Conservation (phyloP, 257 asterid species). For the Plantago ovata region DNA sequence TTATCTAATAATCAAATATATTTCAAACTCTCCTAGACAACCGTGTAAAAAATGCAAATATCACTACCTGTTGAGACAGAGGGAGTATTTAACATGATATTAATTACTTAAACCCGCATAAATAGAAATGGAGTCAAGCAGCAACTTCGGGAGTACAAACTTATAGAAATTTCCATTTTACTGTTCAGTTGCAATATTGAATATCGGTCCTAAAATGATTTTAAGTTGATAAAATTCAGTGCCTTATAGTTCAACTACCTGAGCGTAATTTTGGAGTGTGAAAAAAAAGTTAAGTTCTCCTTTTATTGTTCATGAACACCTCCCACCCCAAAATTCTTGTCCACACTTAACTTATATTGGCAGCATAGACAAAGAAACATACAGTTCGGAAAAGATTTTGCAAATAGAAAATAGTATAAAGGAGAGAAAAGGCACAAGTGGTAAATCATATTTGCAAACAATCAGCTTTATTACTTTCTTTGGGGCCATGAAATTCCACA, state of each 20-base stretch:
- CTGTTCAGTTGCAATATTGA: too few relatives aligned
- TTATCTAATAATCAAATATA: too few relatives aligned
- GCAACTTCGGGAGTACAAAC: too few relatives aligned
- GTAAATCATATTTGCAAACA: conserved; percentile 3
- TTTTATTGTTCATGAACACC: neutral
- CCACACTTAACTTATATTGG: neutral
- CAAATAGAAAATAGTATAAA: neutral
- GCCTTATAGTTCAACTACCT: neutral
- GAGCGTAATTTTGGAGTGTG: neutral
- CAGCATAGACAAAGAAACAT: conserved; percentile 1
- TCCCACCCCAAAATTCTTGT: neutral
- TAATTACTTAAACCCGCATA: neutral
- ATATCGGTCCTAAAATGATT: neutral
- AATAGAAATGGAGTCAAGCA: too few relatives aligned
- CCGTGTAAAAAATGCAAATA: too few relatives aligned
- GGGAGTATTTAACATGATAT: too few relatives aligned
- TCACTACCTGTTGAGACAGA: too few relatives aligned
- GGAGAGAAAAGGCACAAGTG: neutral
- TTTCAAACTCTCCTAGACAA: too few relatives aligned
- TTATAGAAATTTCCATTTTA: too few relatives aligned
- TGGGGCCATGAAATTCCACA: conserved; percentile 87
- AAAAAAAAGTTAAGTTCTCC: neutral
- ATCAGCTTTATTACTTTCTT: conserved; percentile 63
- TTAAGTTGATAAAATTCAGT: neutral
- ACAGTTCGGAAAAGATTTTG: neutral